These are phyloP conservation scores for Suhomyces sp. DNA, from an alignment of 805 yeast genomes.

Conservation along the genomic window DNA sequence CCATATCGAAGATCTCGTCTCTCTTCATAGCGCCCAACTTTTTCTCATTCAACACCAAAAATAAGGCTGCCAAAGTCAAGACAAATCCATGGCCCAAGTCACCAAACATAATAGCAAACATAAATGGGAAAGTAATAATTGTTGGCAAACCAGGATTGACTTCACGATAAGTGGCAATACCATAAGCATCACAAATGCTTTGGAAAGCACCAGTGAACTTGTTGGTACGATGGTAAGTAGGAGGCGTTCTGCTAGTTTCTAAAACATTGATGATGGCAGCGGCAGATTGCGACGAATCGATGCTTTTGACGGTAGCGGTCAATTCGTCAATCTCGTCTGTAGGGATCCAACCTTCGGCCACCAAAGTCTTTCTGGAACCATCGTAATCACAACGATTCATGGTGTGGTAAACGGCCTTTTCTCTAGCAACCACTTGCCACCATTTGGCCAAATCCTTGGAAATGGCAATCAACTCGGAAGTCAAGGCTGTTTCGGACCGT, in stretches of 20 bases:
- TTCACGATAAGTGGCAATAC: constrained; percentile 71
- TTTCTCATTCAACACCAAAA: constrained; percentile 54
- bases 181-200: constrained; percentile 71
- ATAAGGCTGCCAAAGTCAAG: constrained; percentile 52
- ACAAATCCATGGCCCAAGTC: constrained; percentile 77
- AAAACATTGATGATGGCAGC: constrained; percentile 56
- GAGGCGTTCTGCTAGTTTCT: constrained; percentile 64
- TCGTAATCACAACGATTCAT: constrained; percentile 80
- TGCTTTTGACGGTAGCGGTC: constrained; percentile 61
- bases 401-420: constrained; percentile 75
- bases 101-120: constrained; percentile 85
- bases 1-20: constrained; percentile 78
- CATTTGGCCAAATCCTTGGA: constrained; percentile 74
- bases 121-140: constrained; percentile 71
- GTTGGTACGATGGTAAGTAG: constrained; percentile 67
- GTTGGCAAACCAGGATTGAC: constrained; percentile 76
- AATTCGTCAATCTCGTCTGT: constrained; percentile 67
- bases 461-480: constrained; percentile 73
- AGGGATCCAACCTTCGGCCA: constrained; percentile 98
- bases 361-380: constrained; percentile 76
- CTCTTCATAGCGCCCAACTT: constrained; percentile 50
- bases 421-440: constrained; percentile 60
- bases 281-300: constrained; percentile 50
- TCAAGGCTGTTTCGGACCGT: constrained; percentile 59
- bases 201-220: constrained; percentile 70